Evolutionary conservation across 768 basidiomycete species (phyloP).

Genomic region (Serendipita sp.): DNA sequence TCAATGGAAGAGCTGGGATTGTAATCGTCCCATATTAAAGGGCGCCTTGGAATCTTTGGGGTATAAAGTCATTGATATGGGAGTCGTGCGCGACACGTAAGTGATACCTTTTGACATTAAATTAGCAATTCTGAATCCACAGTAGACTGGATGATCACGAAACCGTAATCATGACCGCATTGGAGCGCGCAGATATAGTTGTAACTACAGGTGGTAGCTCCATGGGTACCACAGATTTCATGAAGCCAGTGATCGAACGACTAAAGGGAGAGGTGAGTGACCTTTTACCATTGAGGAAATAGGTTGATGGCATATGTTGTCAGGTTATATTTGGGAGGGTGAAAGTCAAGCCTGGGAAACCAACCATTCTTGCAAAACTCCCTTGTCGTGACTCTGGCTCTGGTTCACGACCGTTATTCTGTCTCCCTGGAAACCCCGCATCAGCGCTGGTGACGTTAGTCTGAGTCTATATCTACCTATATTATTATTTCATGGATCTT

Average conservation of each 20-base stretch:
- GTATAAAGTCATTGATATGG: conserved; percentile 63
- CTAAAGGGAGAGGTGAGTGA: conserved; percentile 35
- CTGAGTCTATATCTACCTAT: neutral
- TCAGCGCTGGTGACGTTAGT: conserved; percentile 55
- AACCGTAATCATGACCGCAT: conserved; percentile 36
- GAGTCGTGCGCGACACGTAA: conserved; percentile 63
- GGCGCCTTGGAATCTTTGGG: conserved; percentile 57
- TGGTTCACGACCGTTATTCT: conserved; percentile 52
- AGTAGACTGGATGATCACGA: conserved; percentile 42
- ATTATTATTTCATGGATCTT: neutral
- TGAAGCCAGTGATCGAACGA: conserved; percentile 79
- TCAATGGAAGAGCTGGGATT: conserved; percentile 63
- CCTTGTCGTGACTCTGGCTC: conserved; percentile 23
- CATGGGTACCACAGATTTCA: conserved; percentile 75
- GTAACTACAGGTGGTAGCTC: conserved; percentile 82
- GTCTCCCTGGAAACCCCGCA: conserved; percentile 79
- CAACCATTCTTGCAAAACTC: conserved; percentile 77
- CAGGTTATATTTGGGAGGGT: conserved; percentile 71
- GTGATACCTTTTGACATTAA: conserved; percentile 9
- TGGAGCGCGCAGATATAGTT: conserved; percentile 52
- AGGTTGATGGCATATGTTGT: no score
- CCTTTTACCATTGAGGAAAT: no score
- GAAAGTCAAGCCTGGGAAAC: conserved; percentile 67
- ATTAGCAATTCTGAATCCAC: neutral
- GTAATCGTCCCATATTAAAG: conserved; percentile 65